phyloP scores from a whole-genome alignment of 805 yeast species.

The Tetrapisispora iriomotensis region DNA sequence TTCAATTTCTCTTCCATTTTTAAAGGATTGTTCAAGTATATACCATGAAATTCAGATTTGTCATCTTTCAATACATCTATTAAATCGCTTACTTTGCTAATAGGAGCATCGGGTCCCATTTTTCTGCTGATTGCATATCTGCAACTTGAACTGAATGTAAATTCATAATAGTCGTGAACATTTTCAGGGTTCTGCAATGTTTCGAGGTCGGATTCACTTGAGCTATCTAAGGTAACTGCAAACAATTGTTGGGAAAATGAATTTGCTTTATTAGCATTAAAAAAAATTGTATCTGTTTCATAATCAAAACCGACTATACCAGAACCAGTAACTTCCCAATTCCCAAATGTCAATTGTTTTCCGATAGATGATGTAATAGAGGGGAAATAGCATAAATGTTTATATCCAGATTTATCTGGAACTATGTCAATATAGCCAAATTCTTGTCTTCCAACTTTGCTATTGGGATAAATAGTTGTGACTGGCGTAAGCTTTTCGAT shows the following conservation, averaged over 20 bases:
- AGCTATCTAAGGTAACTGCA: slow-evolving; percentile 32
- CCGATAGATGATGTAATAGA: slow-evolving; percentile 35
- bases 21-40: slow-evolving; percentile 11
- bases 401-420: slow-evolving; percentile 41
- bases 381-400: slow-evolving; percentile 55
- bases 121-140: slow-evolving; percentile 31
- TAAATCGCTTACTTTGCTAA: slow-evolving; percentile 20
- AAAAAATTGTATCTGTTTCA: slow-evolving; percentile 40
- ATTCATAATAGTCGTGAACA: slow-evolving; percentile 31
- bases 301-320: slow-evolving; percentile 39
- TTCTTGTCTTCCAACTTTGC: slow-evolving; percentile 18
- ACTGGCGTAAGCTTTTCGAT: slow-evolving; percentile 43
- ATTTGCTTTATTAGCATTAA: slow-evolving; percentile 40
- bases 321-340: slow-evolving; percentile 44
- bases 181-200: slow-evolving; percentile 15
- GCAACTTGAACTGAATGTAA: slow-evolving; percentile 48
- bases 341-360: slow-evolving; percentile 35
- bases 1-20: slow-evolving; percentile 14
- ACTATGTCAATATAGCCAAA: slow-evolving; percentile 59
- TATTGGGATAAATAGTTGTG: slow-evolving; percentile 31
- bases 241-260: slow-evolving; percentile 50
- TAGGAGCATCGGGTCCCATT: slow-evolving; percentile 20
- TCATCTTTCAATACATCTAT: slow-evolving; percentile 7
- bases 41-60: slow-evolving; percentile 5
- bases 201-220: slow-evolving; percentile 7